These are phyloP conservation scores for Mycena olivaceomarginata DNA, from an alignment of 768 basidiomycete species.

Conservation along the genomic window DNA sequence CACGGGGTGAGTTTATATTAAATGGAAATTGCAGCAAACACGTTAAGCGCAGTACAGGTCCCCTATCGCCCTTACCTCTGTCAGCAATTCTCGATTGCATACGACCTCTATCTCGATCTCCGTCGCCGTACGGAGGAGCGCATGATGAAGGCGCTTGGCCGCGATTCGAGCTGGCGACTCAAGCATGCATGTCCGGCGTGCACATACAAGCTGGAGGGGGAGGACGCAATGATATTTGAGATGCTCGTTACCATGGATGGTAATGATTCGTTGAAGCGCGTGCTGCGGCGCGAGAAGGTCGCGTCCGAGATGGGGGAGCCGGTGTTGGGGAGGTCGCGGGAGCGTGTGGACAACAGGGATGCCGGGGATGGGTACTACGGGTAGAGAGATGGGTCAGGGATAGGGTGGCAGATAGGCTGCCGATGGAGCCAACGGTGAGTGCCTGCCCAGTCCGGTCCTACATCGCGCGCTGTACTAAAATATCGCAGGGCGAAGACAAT, in stretches of 20 bases:
- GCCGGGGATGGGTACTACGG: too few relatives aligned
- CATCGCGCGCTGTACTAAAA: too few relatives aligned
- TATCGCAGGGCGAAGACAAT: too few relatives aligned
- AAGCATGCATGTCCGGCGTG: constrained; percentile 32
- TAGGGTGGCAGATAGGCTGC: too few relatives aligned
- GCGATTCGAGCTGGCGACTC: constrained; percentile 16
- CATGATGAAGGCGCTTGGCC: background rate
- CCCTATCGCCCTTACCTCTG: background rate
- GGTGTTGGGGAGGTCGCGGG: background rate
- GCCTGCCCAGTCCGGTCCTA: too few relatives aligned
- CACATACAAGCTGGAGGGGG: constrained; percentile 33
- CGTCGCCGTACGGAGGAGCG: background rate
- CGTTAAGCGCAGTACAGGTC: background rate
- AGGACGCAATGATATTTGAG: constrained; percentile 3
- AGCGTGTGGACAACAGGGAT: too few relatives aligned
- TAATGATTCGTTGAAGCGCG: constrained; percentile 21
- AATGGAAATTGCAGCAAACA: too few relatives aligned
- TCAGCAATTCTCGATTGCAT: background rate
- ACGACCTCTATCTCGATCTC: background rate
- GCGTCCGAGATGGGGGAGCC: background rate
- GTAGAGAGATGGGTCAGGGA: too few relatives aligned
- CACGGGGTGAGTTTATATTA: background rate
- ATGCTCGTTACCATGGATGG: constrained; percentile 13
- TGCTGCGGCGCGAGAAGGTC: background rate
- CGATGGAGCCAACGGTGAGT: too few relatives aligned